Percentiles rank a stretch among this genome's conserved stretches.
Evolutionary conservation across 495 filamentous ascomycete genomes (phyloP).

Genomic region (Cryomyces minteri): DNA sequence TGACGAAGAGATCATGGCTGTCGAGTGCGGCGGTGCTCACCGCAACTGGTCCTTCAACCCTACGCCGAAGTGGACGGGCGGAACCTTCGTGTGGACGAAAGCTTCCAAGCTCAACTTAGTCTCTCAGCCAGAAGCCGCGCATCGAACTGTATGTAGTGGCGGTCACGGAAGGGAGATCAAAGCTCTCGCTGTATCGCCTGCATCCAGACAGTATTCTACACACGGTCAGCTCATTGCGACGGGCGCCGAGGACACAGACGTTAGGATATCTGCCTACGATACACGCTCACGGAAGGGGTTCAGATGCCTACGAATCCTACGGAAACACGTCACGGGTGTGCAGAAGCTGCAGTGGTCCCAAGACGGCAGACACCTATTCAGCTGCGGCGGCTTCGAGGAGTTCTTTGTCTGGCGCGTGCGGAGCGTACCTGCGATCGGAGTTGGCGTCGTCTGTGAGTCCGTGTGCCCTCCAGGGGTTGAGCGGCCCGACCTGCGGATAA

Average conservation of each 20-base stretch:
- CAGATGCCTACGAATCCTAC: conserved; percentile 40
- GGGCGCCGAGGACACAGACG: conserved; percentile 74
- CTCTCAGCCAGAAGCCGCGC: conserved; percentile 27
- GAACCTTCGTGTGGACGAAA: conserved; percentile 37
- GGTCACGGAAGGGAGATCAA: conserved; percentile 85
- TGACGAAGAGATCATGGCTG: conserved; percentile 41
- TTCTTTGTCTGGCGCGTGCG: conserved; percentile 67
- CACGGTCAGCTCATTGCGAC: conserved; percentile 43
- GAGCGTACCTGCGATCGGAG: conserved; percentile 29
- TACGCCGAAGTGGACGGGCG: conserved; percentile 14
- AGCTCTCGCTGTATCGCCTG: conserved; percentile 36
- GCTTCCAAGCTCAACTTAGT: conserved; percentile 32
- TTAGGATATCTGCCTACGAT: conserved; percentile 43
- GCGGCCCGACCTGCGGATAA: conserved; percentile 58
- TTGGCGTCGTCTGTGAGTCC: conserved; percentile 45
- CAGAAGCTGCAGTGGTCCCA: conserved; percentile 62
- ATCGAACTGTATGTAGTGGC: conserved; percentile 41
- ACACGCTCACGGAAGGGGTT: conserved; percentile 2
- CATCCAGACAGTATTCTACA: background rate
- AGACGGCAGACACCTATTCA: conserved; percentile 50
- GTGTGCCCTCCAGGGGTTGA: conserved; percentile 36
- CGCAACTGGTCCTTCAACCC: conserved; percentile 49
- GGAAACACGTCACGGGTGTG: conserved; percentile 63
- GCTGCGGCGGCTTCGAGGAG: conserved; percentile 72
- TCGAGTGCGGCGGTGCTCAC: conserved; percentile 72